Base-by-base conservation (phyloP, 2,329 filamentous ascomycete species). In the Talaromyces sp. region DNA sequence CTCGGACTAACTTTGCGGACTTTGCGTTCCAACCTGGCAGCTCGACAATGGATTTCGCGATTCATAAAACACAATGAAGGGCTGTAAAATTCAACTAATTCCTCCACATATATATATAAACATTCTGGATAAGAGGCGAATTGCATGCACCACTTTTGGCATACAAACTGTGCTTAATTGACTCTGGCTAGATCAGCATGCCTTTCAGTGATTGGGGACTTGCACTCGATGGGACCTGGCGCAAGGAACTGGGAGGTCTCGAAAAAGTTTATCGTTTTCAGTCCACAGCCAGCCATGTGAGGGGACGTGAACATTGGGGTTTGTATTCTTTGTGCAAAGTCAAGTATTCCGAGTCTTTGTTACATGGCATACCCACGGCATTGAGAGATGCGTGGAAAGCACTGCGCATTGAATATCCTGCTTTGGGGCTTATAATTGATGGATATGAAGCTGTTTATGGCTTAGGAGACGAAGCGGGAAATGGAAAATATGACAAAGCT, bases 211-310 rank as follows among this genome's bases (percentile, higher is more conserved):
- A 12, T 7, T 59, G 57, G 57, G 41, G 27, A 46, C 12, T 14
- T 27, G 26, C 3, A 3, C 4, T 14, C 17, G 52, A 59, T 1
- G 41, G 57, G 8, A 55, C 52, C 32, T 59, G 57, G 57, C 57
- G 52, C 29, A 59, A 56, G 35, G 57, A 52, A 64, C 85, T 61
- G 6, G 55, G 55, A n/a, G 59, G 59, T 19, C 54, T 54, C 9
- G 59, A 61, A 29, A 61, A 61, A 17, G 53, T 61, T 48, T 61
- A 61, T 48, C 51, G 55, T 6, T 54, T 54, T 35, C 38, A 50
- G 14, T 61, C 55, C 8, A 61, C 50, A n/a, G 35, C 53, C n/a
- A 56, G 61, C 38, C 56, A 46, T 11, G 27, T 27, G 6, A 50
- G 51, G 6, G 56, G 54, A n/a, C 38, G 24, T 12, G 61, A 63